phyloP scores from a whole-genome alignment of 257 asterid species.

The Penstemon barbatus region DNA sequence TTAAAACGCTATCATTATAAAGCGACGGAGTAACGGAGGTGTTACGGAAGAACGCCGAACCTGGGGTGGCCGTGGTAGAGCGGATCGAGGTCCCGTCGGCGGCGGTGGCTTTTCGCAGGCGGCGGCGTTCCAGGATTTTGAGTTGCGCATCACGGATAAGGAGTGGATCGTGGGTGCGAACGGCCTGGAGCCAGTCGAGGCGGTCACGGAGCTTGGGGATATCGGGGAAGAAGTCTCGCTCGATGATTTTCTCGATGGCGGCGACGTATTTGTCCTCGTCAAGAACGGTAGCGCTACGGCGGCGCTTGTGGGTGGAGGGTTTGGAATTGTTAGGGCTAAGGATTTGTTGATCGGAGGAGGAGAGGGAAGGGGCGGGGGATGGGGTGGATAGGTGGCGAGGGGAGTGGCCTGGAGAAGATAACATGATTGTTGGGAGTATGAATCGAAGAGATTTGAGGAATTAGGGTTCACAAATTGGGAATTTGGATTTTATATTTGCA shows the following conservation, averaged over 20 bases:
- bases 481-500: background rate
- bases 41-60: slow-evolving; percentile 69
- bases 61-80: slow-evolving; percentile 56
- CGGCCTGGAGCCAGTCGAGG: slow-evolving; percentile 91
- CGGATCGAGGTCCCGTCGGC: slow-evolving; percentile 33
- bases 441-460: background rate
- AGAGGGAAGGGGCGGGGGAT: slow-evolving; percentile 51
- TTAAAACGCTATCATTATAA: slow-evolving; percentile 30
- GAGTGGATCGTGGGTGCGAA: slow-evolving; percentile 71
- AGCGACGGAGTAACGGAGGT: slow-evolving; percentile 64
- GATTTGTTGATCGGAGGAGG: slow-evolving; percentile 29
- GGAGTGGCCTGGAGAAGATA: slow-evolving; percentile 83
- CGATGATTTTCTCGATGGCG: slow-evolving; percentile 88
- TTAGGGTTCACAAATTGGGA: slow-evolving; percentile 37
- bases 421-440: slow-evolving; percentile 39
- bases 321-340: slow-evolving; percentile 29
- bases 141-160: slow-evolving; percentile 91
- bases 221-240: slow-evolving; percentile 91
- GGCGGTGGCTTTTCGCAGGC: slow-evolving; percentile 39
- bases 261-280: slow-evolving; percentile 89
- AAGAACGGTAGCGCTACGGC: slow-evolving; percentile 50
- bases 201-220: slow-evolving; percentile 95
- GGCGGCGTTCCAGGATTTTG: slow-evolving; percentile 89
- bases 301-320: slow-evolving; percentile 35
- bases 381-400: slow-evolving; percentile 92